phyloP scores from a whole-genome alignment of 2,329 filamentous ascomycete genomes.

The Epichloe glyceriae region DNA sequence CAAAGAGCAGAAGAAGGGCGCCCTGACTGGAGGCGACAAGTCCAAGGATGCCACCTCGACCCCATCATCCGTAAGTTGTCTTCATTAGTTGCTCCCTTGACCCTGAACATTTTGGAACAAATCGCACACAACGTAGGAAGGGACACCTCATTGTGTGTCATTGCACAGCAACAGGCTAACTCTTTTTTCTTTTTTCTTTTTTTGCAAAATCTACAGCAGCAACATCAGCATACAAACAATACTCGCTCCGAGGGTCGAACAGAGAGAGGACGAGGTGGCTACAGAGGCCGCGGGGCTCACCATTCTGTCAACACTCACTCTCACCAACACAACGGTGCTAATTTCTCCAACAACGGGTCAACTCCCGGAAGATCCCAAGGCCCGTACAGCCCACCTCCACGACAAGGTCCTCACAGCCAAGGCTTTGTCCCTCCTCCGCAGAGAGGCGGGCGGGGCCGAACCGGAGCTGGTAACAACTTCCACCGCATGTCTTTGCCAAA shows the following conservation, averaged over 20 bases:
- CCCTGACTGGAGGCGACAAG: slow-evolving; percentile 23
- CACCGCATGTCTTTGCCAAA: slow-evolving; percentile 29
- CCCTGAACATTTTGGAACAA: not conserved
- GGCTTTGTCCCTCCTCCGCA: slow-evolving; percentile 21
- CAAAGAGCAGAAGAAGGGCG: slow-evolving; percentile 35
- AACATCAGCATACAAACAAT: slow-evolving; percentile 10
- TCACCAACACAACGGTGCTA: slow-evolving; percentile 19
- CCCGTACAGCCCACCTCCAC: slow-evolving; percentile 31
- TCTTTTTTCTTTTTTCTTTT: too few species aligned
- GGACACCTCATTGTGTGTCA: not conserved
- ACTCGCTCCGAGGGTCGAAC: slow-evolving; percentile 25
- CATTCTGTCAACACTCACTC: slow-evolving; percentile 22
- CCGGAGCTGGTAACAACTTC: slow-evolving; percentile 19
- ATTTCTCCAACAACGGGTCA: slow-evolving; percentile 23
- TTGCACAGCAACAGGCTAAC: not conserved
- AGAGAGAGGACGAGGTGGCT: slow-evolving; percentile 31
- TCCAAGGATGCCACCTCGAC: slow-evolving; percentile 25
- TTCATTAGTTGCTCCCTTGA: not conserved
- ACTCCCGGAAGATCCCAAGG: slow-evolving; percentile 21
- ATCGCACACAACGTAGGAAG: not conserved
- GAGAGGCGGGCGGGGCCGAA: slow-evolving; percentile 23
- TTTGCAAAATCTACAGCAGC: not conserved
- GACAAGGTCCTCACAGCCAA: slow-evolving; percentile 25
- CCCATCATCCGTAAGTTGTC: slow-evolving; percentile 26
- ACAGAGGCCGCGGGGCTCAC: slow-evolving; percentile 33